Conservation (phyloP, 331 rosid genomes). For the Stylosanthes scabra region DNA sequence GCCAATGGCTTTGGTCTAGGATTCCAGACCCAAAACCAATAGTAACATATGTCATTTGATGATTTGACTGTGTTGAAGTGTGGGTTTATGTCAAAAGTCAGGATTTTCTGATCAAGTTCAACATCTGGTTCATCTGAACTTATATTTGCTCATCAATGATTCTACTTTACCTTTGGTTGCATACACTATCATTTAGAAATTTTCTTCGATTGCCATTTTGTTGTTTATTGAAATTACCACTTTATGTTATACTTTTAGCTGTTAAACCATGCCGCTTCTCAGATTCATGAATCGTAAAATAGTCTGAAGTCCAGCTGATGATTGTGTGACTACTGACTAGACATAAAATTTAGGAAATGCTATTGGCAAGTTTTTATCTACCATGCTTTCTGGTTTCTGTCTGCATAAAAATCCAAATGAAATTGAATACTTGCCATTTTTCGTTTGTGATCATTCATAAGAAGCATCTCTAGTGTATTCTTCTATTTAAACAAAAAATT, state of each 20-base stretch:
- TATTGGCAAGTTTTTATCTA: neutral
- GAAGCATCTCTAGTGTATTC: neutral
- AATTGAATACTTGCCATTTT: neutral
- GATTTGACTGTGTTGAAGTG: constrained; percentile 26
- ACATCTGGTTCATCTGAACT: constrained; percentile 24
- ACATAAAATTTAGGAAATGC: constrained; percentile 13
- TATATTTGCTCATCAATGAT: neutral
- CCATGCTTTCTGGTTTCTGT: constrained; percentile 19
- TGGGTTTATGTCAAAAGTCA: constrained; percentile 3
- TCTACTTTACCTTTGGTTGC: constrained; percentile 17
- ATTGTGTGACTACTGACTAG: neutral
- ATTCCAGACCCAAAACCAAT: no score
- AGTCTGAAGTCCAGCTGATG: constrained; percentile 6
- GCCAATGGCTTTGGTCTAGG: no score
- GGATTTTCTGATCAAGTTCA: neutral
- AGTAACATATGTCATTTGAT: constrained; percentile 30
- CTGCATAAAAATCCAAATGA: neutral
- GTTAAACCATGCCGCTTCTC: neutral
- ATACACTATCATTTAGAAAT: neutral
- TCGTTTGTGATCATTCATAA: constrained; percentile 20
- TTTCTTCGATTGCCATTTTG: constrained; percentile 12
- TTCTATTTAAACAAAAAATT: neutral
- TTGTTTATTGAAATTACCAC: constrained; percentile 21
- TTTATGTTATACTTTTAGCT: constrained; percentile 8
- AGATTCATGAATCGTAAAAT: constrained; percentile 14